Base-by-base conservation (phyloP, 768 basidiomycete species). In the Mycena latifolia region DNA sequence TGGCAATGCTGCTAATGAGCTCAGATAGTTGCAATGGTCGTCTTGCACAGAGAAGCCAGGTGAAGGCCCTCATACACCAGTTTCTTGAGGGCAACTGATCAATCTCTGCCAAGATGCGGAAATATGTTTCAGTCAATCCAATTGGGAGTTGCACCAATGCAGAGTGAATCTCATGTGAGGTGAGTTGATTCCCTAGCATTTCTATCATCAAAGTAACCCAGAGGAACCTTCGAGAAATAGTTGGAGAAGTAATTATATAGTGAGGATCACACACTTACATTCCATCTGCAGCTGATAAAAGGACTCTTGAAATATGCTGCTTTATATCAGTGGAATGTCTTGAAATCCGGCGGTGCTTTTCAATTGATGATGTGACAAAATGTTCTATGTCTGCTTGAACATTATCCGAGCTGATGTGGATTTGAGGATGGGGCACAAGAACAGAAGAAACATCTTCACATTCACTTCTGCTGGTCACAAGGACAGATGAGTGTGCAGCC, bases 121-220 rank as follows among this genome's bases (percentile, higher is more conserved):
- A 24, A 52, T 67, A 67, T 6, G 66, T 67, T 57, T 60, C 66
- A 45, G 66, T 51, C 14, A 67, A 22, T 14, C 66, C 66, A 51
- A 67, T 62, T 22, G 66, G 66, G 9, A 62, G 54, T 31, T 61
- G 46, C 22, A 22, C 28, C 28, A 67, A 54, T 20, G 60, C 55
- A 45, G 41, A 52, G 12, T 25, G n/a, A 9, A 67, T 56, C 25
- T 33, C 66, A 35, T 67, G 55, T 15, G 62, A 48, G 15, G 55
- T 62, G 17, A 62, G 46, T 67, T 67, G 66, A 37, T 37, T 58
- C 28, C 55, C 41, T 4, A 67, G 18, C 15, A 67, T 29, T 12
- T 67, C 55, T 28, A 67, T 48, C 66, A 67, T 67, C n/a, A 67
- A 29, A 17, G 60, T 61, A 1, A 67, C 66, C 66, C 66, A 67